Conservation (phyloP, 495 filamentous ascomycete species). For the Parmelia sp. region DNA sequence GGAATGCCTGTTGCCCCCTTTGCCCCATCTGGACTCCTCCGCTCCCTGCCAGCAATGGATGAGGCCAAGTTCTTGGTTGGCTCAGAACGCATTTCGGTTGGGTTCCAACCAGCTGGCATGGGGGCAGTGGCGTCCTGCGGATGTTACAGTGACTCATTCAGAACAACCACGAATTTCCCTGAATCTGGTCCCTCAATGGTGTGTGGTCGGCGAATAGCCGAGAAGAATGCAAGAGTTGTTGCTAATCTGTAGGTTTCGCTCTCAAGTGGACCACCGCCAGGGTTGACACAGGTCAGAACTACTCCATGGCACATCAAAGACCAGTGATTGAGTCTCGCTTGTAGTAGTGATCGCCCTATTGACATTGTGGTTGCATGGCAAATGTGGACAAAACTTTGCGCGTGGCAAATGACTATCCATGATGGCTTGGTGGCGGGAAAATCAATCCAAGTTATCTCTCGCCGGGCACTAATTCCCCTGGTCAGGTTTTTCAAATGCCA, state of each 20-base stretch:
- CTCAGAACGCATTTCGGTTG: not conserved
- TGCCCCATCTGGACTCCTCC: not conserved
- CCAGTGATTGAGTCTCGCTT: not conserved
- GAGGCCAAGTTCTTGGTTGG: not conserved
- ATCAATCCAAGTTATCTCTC: not conserved
- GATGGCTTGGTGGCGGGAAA: not conserved
- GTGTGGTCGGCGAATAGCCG: no score
- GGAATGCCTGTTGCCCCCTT: not conserved
- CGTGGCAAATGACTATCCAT: no score
- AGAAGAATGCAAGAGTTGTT: no score
- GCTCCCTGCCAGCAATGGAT: not conserved
- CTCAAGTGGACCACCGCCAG: no score
- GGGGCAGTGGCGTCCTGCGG: not conserved
- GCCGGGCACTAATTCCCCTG: not conserved
- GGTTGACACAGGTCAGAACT: not conserved
- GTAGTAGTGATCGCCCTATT: not conserved
- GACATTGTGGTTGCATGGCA: not conserved
- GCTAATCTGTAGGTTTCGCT: no score
- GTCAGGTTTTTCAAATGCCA: not conserved
- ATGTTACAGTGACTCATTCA: not conserved
- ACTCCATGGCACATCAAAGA: not conserved
- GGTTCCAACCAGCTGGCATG: not conserved
- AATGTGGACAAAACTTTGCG: not conserved
- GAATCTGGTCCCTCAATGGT: no score
- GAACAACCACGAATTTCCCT: not conserved